phyloP scores from a whole-genome alignment of 306 rosid species.

The Cajanus cajan region DNA sequence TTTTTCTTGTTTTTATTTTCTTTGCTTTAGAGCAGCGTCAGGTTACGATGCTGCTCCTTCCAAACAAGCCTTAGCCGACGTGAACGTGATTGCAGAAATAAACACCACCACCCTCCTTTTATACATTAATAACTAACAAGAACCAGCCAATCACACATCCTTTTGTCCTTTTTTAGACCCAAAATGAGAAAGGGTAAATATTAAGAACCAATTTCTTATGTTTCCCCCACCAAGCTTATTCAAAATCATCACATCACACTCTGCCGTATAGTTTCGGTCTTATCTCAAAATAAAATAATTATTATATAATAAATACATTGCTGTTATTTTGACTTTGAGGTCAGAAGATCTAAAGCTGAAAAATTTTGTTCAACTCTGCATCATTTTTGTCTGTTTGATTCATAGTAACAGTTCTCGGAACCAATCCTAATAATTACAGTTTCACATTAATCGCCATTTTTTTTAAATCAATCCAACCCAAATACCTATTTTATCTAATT shows the following conservation, averaged over 20 bases:
- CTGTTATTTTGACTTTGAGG: too few species aligned
- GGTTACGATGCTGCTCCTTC: not conserved
- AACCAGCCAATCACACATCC: not conserved
- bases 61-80: not conserved
- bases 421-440: too few species aligned
- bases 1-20: not conserved
- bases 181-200: not conserved
- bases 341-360: too few species aligned
- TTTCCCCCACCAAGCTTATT: not conserved
- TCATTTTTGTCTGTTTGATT: too few species aligned
- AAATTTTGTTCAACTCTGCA: too few species aligned
- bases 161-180: conserved; percentile 1
- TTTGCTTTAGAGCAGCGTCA: not conserved
- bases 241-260: not conserved
- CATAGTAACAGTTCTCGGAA: too few species aligned
- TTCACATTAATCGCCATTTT: too few species aligned
- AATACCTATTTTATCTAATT: too few species aligned
- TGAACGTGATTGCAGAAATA: not conserved
- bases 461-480: too few species aligned
- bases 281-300: not conserved
- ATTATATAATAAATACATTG: too few species aligned
- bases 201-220: not conserved
- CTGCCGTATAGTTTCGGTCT: not conserved
- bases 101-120: not conserved
- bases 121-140: not conserved